Evolutionary conservation across 139 green algal genomes (phyloP), one percentile per base, ranked within the genome.

Genomic region (Zygnema circumcarinatum): DNA sequence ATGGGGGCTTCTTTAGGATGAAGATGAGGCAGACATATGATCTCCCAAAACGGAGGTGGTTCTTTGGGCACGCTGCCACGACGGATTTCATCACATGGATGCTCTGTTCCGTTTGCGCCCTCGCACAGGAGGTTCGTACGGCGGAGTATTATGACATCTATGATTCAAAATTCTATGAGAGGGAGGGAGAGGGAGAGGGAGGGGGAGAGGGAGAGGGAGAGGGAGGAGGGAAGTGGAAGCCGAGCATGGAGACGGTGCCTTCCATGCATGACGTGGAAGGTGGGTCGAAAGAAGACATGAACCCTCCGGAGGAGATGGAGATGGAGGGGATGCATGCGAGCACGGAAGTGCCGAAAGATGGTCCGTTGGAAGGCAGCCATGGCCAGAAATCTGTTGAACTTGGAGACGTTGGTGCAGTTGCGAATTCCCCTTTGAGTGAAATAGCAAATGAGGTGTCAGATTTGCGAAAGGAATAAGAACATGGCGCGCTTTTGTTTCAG

Each of bases 61-160:
- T 56, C 42, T 85, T 33, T 38, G 40, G 78, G 32, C 52, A 47
- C 7, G 2, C 54, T 16, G 31, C 31, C 2, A 38, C 54, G 33
- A 81, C 32, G 29, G 56, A 87, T 32, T 82, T 38, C 21, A 22
- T 29, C 7, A 25, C 33, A 2, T 87, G 81, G 81, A 25, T 87
- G 2, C 41, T 82, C 2, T 79, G 53, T 72, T 38, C n/a, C 29
- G 32, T 2, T 38, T 87, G 81, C 54, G n/a, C 81, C 1, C 54
- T 87, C 2, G 33, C 36, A 29, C 81, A 87, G 54, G 81, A 87
- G 32, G 56, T 80, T 40, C 81, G 81, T 32, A 87, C 81, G n/a
- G 54, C 74, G 1, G 68, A 84, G 82, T 41, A 35, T 33, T 88
- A 88, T 31, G 74, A 88, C 22, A 47, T 87, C 21, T 74, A 2